A percentile compares a stretch with the other conserved stretches of the same genome.
Conservation (phyloP, 768 basidiomycete genomes). For the Amanita molliuscula region DNA sequence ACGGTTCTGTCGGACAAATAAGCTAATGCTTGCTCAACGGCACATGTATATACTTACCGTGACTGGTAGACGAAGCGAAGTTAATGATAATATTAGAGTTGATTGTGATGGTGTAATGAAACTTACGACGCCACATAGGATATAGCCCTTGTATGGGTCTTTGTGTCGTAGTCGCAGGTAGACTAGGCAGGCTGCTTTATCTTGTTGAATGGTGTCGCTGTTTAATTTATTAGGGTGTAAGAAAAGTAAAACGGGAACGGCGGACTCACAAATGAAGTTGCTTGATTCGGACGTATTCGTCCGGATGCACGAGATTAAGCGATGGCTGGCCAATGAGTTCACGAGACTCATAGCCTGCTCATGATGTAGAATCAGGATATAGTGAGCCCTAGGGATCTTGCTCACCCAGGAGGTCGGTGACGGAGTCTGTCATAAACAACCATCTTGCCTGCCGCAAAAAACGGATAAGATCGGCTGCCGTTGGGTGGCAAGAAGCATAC, state of each 20-base stretch:
- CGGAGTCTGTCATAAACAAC: constrained; percentile 58
- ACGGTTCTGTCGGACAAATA: constrained; percentile 38
- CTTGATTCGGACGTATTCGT: constrained; percentile 59
- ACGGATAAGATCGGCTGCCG: constrained; percentile 1
- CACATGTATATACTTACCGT: constrained; percentile 5
- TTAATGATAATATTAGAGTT: constrained; percentile 2
- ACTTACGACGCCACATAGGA: constrained; percentile 67
- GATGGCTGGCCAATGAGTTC: constrained; percentile 64
- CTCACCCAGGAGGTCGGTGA: constrained; percentile 53
- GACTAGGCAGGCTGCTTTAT: constrained; percentile 71
- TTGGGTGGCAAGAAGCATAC: constrained; percentile 21
- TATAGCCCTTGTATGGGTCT: constrained; percentile 65
- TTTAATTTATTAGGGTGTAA: not conserved
- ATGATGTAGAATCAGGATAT: not conserved
- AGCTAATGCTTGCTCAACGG: constrained; percentile 9
- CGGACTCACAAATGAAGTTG: constrained; percentile 55
- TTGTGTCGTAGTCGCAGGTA: constrained; percentile 77
- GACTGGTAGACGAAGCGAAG: constrained; percentile 6
- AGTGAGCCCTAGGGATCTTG: not conserved
- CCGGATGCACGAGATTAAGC: constrained; percentile 72
- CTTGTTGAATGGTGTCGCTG: constrained; percentile 67
- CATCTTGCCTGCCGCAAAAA: constrained; percentile 41
- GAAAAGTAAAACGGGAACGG: not conserved
- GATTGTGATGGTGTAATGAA: not conserved
- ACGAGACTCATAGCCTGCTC: constrained; percentile 58